A percentile compares a stretch with the other conserved stretches of the same genome.
Conservation (phyloP, 129 eudicot species). For the Flaveria robusta region DNA sequence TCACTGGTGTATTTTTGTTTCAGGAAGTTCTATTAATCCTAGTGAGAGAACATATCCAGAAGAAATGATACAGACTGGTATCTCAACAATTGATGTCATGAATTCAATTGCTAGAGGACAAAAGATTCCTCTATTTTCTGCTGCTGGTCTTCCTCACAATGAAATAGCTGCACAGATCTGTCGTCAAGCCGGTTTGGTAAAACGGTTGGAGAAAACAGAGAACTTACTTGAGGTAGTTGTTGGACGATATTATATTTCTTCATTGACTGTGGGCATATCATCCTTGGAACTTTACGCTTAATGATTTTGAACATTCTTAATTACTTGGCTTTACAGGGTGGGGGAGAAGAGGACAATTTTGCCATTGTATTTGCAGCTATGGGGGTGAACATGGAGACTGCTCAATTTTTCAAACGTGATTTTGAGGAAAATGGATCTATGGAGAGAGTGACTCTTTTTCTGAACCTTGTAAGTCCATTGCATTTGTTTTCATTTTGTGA, state of each 20-base stretch:
- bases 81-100: slow-evolving; percentile 97
- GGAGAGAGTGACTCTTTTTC: slow-evolving; percentile 97
- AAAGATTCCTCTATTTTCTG: slow-evolving; percentile 97
- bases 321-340: slow-evolving; percentile 41
- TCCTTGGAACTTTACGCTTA: neutral
- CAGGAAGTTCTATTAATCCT: slow-evolving; percentile 97
- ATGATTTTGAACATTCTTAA: neutral
- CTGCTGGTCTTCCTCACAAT: slow-evolving; percentile 99
- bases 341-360: slow-evolving; percentile 91
- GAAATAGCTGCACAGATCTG: slow-evolving; percentile 99
- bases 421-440: slow-evolving; percentile 99
- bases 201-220: slow-evolving; percentile 82
- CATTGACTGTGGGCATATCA: neutral
- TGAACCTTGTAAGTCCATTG: slow-evolving; percentile 66
- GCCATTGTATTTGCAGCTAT: slow-evolving; percentile 99
- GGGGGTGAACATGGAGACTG: slow-evolving; percentile 99
- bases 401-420: slow-evolving; percentile 97
- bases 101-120: slow-evolving; percentile 98
- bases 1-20: slow-evolving; percentile 24
- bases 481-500: neutral
- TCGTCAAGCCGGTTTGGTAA: slow-evolving; percentile 99
- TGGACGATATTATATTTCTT: neutral
- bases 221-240: slow-evolving; percentile 74
- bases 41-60: slow-evolving; percentile 98
- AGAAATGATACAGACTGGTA: slow-evolving; percentile 99